Base-by-base conservation (phyloP, 805 yeast genomes). In the Wickerhamomyces hampshirensis region DNA sequence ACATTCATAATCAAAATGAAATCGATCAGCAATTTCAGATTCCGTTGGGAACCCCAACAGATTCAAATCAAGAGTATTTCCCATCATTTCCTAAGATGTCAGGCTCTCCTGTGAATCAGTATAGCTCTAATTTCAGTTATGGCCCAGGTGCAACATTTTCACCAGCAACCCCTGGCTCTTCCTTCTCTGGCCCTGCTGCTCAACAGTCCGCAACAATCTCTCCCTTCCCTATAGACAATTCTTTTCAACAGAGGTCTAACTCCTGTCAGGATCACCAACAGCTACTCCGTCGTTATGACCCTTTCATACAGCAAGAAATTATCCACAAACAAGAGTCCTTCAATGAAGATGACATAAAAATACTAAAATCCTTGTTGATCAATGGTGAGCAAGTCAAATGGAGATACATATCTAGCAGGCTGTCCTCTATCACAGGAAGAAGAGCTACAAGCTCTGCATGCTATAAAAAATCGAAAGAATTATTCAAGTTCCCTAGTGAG, bases 371-470 rank as follows among this genome's bases (percentile, higher is more conserved):
- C 31, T 52, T 76, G 31, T 59, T 77, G 35, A 66, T 63, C 16
- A 59, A 66, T 4, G 81, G 76, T 4, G 83, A 76, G 44, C 65
- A 72, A 38, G 69, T 71, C 46, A 76, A 76, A 48, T 76, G 83
- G 83, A 71, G 71, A 50, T 75, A 65, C 48, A 66, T 77, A 45
- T 71, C 82, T 1, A 45, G 50, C 6, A 45, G 53, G 51, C 35
- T 73, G 62, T 48, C 68, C 65, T 29, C 68, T 63, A 26, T 37
- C 12, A 47, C 53, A 15, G 56, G 54, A 5, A 40, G 56, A 40
- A 34, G 55, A 23, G 53, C 56, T 8, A 70, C 80, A 5, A 69
- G 77, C 4, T 60, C 73, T 3, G 76, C 77, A 29, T 77, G 79
- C 31, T 65, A 65, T 31, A 71, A 69, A 45, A 77, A 76, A 54